Conservation (phyloP, 352 stramenopile species). For the Phytophthora citrophthora region DNA sequence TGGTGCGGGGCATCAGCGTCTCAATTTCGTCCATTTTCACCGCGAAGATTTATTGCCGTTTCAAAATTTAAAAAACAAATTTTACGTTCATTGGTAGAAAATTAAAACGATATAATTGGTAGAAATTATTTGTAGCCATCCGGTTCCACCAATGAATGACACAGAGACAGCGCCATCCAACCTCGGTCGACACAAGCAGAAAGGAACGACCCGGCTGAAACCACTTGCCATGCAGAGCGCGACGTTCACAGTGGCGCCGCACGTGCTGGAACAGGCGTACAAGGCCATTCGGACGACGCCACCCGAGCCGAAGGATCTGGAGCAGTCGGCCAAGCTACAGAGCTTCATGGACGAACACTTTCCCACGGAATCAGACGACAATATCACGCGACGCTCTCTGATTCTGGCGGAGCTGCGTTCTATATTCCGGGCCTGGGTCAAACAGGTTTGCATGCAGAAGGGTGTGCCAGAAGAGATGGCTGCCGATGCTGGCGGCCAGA, state of each 20-base stretch:
- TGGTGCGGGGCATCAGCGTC: slow-evolving; percentile 75
- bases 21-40: slow-evolving; percentile 62
- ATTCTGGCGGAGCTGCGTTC: slow-evolving; percentile 86
- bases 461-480: slow-evolving; percentile 88
- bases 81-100: slow-evolving; percentile 14
- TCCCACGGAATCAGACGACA: slow-evolving; percentile 75
- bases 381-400: slow-evolving; percentile 86
- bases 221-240: slow-evolving; percentile 57
- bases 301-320: slow-evolving; percentile 82
- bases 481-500: slow-evolving; percentile 84
- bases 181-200: slow-evolving; percentile 23
- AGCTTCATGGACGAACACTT: slow-evolving; percentile 84
- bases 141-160: slow-evolving; percentile 22
- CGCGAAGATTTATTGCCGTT: not conserved
- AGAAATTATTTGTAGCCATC: slow-evolving; percentile 8
- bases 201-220: slow-evolving; percentile 1
- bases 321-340: slow-evolving; percentile 84
- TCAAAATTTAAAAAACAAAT: slow-evolving; percentile 32
- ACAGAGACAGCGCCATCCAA: slow-evolving; percentile 24
- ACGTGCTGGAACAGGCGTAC: slow-evolving; percentile 89
- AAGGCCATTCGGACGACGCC: slow-evolving; percentile 89
- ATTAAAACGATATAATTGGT: too few species aligned
- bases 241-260: slow-evolving; percentile 69
- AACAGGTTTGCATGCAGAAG: slow-evolving; percentile 83
- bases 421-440: slow-evolving; percentile 89